Base-by-base conservation (phyloP, 148 eudicot species). In the Vaccinium darrowii region DNA sequence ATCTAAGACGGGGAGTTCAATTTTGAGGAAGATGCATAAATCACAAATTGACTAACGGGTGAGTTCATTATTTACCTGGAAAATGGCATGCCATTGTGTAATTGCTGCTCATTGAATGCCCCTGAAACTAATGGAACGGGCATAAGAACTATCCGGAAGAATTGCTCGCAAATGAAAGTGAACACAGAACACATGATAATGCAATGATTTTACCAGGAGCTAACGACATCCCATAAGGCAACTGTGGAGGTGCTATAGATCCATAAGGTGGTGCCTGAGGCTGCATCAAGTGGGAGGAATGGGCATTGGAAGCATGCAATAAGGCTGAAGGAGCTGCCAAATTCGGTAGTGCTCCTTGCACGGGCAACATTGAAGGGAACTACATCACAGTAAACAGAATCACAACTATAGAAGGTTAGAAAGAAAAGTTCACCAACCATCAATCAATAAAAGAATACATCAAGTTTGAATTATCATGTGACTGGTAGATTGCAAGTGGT, bases 341-440 rank as follows among this genome's bases (percentile, higher is more conserved):
- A 74, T 86, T 87, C 8, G 93, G 86, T 4, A 88, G 82, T 81
- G 90, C 90, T 79, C 85, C 93, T 89, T 92, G 95, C 78, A 86
- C 78, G 72, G 88, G 77, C 76, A 76, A 50, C 88, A 84, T 85
- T 3, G 92, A 87, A 74, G 92, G 81, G 79, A 87, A 90, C 98
- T 92, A 87, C 84, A 80, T 83, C 60, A 80, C 67, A 79, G 83
- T 79, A 85, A 63, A 15, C 14, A 54, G 3, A n/a, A 19, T 57
- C 36, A 16, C 25, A 73, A 76, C 15, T 51, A 54, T 57, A 62
- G 21, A 53, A 51, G 25, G 23, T 52, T 39, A 27, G 39, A 23
- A 8, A 53, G 25, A 84, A 67, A 77, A 5, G 7, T 33, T 23
- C 9, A 43, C 16, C 57, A 7, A 9, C 18, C 53, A 57, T 82